A percentile compares a stretch with the other conserved stretches of the same genome.
Evolutionary conservation across 2,329 filamentous ascomycete species (phyloP).

Genomic region (Pyrenochaeta sp.): DNA sequence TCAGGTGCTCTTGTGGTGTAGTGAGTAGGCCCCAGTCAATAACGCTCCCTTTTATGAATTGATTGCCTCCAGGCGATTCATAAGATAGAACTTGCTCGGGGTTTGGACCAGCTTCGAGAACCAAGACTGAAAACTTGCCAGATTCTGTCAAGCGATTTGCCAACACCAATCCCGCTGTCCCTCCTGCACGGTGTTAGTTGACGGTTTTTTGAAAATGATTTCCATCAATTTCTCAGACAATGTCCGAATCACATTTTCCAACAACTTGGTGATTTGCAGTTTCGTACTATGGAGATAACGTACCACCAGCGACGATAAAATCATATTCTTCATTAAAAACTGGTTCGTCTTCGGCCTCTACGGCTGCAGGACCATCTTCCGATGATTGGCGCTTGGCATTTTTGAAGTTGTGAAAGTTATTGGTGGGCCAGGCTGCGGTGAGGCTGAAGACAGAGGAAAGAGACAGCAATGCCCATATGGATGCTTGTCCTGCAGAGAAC

Average conservation of each 20-base stretch:
- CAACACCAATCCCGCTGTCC: conserved; percentile 35
- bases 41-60: conserved; percentile 34
- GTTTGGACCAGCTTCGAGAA: conserved; percentile 42
- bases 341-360: conserved; percentile 8
- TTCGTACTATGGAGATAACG: conserved; percentile 5
- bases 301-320: conserved; percentile 27
- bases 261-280: background rate
- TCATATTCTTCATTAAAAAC: conserved; percentile 27
- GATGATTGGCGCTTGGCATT: conserved; percentile 19
- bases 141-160: conserved; percentile 35
- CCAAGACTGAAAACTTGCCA: conserved; percentile 32
- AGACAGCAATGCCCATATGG: conserved; percentile 10
- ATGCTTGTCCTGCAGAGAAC: conserved; percentile 7
- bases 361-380: conserved; percentile 12
- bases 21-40: conserved; percentile 42
- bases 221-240: background rate
- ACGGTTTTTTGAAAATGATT: background rate
- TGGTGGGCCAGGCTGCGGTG: conserved; percentile 20
- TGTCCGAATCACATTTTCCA: background rate
- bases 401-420: conserved; percentile 19
- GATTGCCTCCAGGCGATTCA: conserved; percentile 35
- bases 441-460: conserved; percentile 10
- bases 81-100: conserved; percentile 41
- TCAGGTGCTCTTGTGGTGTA: conserved; percentile 29
- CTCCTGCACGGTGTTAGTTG: conserved; percentile 14